Evolutionary conservation across 1,139 yeast species (phyloP).

Genomic region (Keqinozyma sinolaborantium): DNA sequence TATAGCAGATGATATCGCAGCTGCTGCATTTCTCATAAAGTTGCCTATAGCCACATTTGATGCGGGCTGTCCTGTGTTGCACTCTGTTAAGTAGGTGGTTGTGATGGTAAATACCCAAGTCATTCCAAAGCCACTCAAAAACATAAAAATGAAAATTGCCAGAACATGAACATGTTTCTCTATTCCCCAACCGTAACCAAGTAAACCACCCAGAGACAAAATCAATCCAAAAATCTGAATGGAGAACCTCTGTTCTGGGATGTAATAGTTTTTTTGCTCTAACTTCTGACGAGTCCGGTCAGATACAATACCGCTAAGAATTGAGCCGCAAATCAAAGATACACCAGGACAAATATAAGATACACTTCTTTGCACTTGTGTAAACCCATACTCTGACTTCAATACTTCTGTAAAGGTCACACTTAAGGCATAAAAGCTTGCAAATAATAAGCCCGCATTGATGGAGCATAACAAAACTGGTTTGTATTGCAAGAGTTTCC

Average conservation of each 20-base stretch:
- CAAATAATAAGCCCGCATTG: conserved; percentile 50
- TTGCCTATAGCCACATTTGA: conserved; percentile 56
- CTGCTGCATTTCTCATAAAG: conserved; percentile 51
- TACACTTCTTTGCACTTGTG: conserved; percentile 34
- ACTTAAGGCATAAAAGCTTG: conserved; percentile 53
- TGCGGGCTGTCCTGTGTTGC: conserved; percentile 50
- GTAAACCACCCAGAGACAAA: conserved; percentile 41
- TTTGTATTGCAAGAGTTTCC: conserved; percentile 31
- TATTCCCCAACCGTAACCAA: conserved; percentile 57
- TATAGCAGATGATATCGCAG: conserved; percentile 52
- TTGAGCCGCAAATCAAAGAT: conserved; percentile 48
- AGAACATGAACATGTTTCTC: conserved; percentile 41
- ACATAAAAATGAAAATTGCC: conserved; percentile 40
- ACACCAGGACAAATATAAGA: conserved; percentile 55
- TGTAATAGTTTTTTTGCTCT: conserved; percentile 22
- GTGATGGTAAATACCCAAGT: conserved; percentile 59
- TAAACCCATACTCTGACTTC: conserved; percentile 32
- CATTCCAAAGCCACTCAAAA: conserved; percentile 52
- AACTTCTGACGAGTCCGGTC: conserved; percentile 32
- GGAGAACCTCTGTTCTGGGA: conserved; percentile 46
- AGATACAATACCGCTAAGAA: conserved; percentile 48
- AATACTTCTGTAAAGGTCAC: conserved; percentile 47
- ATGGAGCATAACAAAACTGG: conserved; percentile 49
- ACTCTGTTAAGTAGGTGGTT: conserved; percentile 55
- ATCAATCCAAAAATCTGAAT: conserved; percentile 45